Base-by-base conservation (phyloP, 129 eudicot species). In the Chrysanthemum lavandulifolium region DNA sequence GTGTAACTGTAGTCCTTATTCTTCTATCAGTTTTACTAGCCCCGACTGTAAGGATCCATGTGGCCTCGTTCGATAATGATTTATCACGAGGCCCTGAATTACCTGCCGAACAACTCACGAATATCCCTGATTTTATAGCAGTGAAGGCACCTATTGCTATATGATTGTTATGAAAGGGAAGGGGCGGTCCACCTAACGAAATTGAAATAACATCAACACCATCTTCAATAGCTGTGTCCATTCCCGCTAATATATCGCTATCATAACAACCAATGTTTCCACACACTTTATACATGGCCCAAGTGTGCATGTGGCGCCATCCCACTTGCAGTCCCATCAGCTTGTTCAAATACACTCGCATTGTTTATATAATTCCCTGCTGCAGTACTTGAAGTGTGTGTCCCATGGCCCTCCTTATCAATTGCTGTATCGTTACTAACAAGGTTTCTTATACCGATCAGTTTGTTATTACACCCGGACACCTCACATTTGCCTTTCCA, bases 401-500 rank as follows among this genome's bases (percentile, higher is more conserved):
- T 36, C 43, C 43, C 43, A 36, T 36, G 43, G 43, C 43, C 43
- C 8, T 5, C 43, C 8, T 5, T 36, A 36, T 36, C 43, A 36
- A 36, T 36, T 6, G 43, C 43, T 36, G 43, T 5, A 36, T 5
- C 43, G 9, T 6, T 36, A 36, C 8, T 36, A 36, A 36, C 43
- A 36, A 36, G 1, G 43, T 36, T 36, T 36, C 43, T 36, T 36
- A 36, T 36, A 0, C 43, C 8, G 43, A 36, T 36, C 43, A 36
- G 9, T 36, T 36, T 36, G 43, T 36, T 36, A 36, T 36, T 36
- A n/a, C 60, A 54, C 60, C 60, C 23, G 15, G 23, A 16, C 60
- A 54, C 60, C 21, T 54, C 60, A 54, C 60, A 54, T 54, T 54
- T 54, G 15, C 60, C 60, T 54, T n/a, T 54, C 60, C 60, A 54